Evolutionary conservation across 106 monocot genomes (phyloP).

Genomic region (Allium sativum): DNA sequence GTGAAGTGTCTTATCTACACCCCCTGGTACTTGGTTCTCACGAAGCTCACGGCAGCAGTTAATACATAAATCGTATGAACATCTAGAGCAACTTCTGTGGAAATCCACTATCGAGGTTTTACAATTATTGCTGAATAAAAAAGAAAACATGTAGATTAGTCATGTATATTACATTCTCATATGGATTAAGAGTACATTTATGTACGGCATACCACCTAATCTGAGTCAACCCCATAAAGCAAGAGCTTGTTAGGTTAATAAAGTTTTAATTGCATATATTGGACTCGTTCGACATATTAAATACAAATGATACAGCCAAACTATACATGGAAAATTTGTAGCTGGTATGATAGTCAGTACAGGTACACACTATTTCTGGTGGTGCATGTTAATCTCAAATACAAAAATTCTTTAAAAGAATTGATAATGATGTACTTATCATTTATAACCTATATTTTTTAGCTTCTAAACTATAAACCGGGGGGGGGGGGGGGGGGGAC

Average conservation of each 20-base stretch:
- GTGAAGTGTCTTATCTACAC: neutral
- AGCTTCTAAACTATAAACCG: no score
- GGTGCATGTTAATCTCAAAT: no score
- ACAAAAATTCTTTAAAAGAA: no score
- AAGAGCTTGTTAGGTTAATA: neutral
- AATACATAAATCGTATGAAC: slow-evolving; percentile 39
- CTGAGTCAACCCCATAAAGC: neutral
- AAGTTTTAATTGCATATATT: no score
- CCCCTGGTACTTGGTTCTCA: slow-evolving; percentile 17
- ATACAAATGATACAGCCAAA: neutral
- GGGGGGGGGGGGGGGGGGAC: no score
- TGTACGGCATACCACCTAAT: neutral
- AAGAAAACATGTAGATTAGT: neutral
- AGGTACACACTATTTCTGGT: no score
- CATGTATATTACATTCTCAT: neutral
- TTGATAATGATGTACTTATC: no score
- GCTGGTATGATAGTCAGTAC: no score
- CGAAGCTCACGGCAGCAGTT: slow-evolving; percentile 52
- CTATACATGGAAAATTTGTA: no score
- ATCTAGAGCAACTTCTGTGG: slow-evolving; percentile 35
- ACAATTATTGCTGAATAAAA: slow-evolving; percentile 29
- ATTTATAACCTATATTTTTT: no score
- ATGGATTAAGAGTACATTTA: neutral
- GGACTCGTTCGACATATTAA: neutral
- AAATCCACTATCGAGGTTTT: slow-evolving; percentile 40